These are phyloP conservation scores for Termitomyces sp. DNA, from an alignment of 768 basidiomycete species.

Conservation along the genomic window DNA sequence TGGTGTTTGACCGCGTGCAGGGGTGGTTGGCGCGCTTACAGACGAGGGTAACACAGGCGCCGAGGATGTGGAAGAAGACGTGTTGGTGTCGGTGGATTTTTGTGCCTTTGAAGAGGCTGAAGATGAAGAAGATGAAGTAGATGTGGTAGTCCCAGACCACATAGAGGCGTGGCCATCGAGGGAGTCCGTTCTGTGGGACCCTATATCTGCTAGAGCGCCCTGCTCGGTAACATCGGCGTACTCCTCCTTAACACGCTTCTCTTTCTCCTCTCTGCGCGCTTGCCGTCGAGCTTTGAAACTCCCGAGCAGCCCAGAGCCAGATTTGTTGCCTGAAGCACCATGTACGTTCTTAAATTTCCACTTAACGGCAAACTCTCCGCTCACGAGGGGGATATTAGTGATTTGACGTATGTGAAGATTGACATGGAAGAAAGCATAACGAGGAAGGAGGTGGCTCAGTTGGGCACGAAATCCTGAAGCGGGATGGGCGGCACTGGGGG, in stretches of 20 bases:
- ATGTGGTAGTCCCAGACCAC: conserved; percentile 15
- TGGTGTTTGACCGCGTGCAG: conserved; percentile 59
- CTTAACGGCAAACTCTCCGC: conserved; percentile 64
- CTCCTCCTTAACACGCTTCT: background rate
- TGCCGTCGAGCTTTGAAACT: conserved; percentile 30
- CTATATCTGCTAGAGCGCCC: background rate
- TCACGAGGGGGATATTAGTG: conserved; percentile 67
- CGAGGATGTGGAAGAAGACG: conserved; percentile 14
- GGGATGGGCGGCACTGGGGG: conserved; percentile 8
- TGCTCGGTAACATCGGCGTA: background rate
- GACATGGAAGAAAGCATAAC: conserved; percentile 66
- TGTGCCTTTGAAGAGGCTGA: conserved; percentile 13
- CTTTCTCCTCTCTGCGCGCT: conserved; percentile 20
- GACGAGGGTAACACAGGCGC: conserved; percentile 10
- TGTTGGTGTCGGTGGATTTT: conserved; percentile 6
- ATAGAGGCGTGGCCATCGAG: conserved; percentile 16
- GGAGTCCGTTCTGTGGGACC: conserved; percentile 6
- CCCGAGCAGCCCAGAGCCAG: conserved; percentile 39
- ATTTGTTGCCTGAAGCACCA: conserved; percentile 31
- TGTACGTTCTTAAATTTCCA: conserved; percentile 71
- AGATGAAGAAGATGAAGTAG: conserved; percentile 18
- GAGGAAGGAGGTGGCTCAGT: conserved; percentile 58
- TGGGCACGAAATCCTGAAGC: conserved; percentile 49
- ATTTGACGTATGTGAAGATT: conserved; percentile 64
- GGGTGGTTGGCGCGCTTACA: conserved; percentile 23